A percentile compares a stretch with the other conserved stretches of the same genome.
These are phyloP conservation scores for Pythium graminicola DNA, from an alignment of 352 stramenopile genomes.

Conservation along the genomic window DNA sequence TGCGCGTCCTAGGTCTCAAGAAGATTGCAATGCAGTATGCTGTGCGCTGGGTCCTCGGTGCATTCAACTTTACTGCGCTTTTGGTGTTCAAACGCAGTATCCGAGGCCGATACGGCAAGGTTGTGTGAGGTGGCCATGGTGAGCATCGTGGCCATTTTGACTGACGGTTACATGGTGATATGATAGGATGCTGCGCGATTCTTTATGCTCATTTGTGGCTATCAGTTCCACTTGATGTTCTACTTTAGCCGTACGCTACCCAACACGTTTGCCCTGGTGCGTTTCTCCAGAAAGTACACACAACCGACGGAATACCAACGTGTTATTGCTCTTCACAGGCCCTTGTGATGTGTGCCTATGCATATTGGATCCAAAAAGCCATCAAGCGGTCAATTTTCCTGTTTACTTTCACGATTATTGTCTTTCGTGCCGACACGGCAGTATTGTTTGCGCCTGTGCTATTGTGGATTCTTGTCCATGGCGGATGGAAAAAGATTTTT, in stretches of 20 bases:
- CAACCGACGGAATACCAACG: too few species aligned
- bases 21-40: conserved; percentile 58
- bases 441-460: conserved; percentile 93
- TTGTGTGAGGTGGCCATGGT: conserved; percentile 5
- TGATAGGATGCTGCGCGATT: conserved; percentile 47
- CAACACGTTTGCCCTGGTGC: conserved; percentile 95
- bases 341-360: conserved; percentile 57
- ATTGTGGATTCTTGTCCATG: conserved; percentile 84
- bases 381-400: conserved; percentile 57
- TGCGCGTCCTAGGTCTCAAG: conserved; percentile 12
- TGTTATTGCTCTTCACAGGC: too few species aligned
- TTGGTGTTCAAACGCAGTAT: conserved; percentile 59
- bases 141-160: not conserved
- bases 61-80: conserved; percentile 51
- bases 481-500: conserved; percentile 56
- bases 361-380: conserved; percentile 52
- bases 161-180: not conserved
- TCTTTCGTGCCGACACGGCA: conserved; percentile 97
- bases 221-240: conserved; percentile 98
- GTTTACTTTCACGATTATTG: conserved; percentile 89
- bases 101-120: conserved; percentile 43
- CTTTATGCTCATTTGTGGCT: conserved; percentile 83
- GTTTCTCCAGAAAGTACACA: too few species aligned
- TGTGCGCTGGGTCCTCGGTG: conserved; percentile 53
- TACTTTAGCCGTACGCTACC: conserved; percentile 96